Evolutionary conservation across 2,329 filamentous ascomycete species (phyloP).

Genomic region (Xylogone sp.): DNA sequence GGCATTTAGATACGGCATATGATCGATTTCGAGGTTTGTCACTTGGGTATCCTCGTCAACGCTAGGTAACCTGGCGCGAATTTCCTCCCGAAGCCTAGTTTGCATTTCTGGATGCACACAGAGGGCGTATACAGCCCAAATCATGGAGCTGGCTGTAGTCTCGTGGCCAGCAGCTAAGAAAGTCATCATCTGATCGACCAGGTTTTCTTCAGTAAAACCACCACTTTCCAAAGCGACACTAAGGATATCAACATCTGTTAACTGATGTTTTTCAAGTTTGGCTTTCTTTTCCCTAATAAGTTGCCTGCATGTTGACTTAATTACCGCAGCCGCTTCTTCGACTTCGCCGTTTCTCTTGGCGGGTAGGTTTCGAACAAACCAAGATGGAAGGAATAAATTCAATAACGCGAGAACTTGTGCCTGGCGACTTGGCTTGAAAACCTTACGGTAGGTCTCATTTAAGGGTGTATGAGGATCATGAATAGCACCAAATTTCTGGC

Average conservation of each 20-base stretch:
- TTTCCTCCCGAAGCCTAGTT: slow-evolving; percentile 61
- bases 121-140: slow-evolving; percentile 73
- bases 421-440: slow-evolving; percentile 50
- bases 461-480: slow-evolving; percentile 56
- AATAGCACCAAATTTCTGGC: slow-evolving; percentile 66
- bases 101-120: slow-evolving; percentile 63
- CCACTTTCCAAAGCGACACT: slow-evolving; percentile 76
- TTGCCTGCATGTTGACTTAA: slow-evolving; percentile 63
- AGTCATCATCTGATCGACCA: slow-evolving; percentile 89
- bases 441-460: slow-evolving; percentile 48
- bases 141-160: slow-evolving; percentile 71
- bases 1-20: slow-evolving; percentile 74
- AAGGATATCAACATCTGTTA: slow-evolving; percentile 66
- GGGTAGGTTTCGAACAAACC: slow-evolving; percentile 61
- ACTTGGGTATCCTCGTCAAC: slow-evolving; percentile 35
- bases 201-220: slow-evolving; percentile 70
- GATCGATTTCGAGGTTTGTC: slow-evolving; percentile 59
- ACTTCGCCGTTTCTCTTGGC: slow-evolving; percentile 68
- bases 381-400: slow-evolving; percentile 57
- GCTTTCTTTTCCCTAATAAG: slow-evolving; percentile 69
- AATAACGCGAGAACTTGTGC: slow-evolving; percentile 55
- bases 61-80: slow-evolving; percentile 29
- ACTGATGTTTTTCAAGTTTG: slow-evolving; percentile 45
- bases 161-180: slow-evolving; percentile 82
- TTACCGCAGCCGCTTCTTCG: slow-evolving; percentile 47